A percentile compares a stretch with the other conserved stretches of the same genome.
Conservation (phyloP, 208 protist species). For the Endotrypanum monterogeii region DNA sequence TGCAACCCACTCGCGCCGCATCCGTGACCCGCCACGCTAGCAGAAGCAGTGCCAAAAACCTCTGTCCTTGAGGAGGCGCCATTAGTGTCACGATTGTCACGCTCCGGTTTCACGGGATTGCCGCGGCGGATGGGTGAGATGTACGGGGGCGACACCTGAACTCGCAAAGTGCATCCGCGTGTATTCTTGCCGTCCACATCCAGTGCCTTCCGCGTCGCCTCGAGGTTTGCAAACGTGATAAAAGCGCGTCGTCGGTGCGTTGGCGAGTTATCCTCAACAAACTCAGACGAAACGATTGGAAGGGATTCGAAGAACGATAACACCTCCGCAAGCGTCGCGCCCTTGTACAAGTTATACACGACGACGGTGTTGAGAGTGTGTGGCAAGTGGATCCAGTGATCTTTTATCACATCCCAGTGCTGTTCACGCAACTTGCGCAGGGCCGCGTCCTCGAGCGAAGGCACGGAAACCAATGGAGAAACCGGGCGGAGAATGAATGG, state of each 20-base stretch:
- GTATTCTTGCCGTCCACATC: conserved; percentile 83
- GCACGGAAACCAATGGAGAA: conserved; percentile 62
- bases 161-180: conserved; percentile 72
- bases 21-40: background rate
- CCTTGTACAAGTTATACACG: conserved; percentile 78
- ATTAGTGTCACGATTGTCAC: background rate
- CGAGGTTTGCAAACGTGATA: conserved; percentile 64
- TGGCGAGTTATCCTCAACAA: conserved; percentile 77
- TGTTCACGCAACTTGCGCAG: conserved; percentile 74
- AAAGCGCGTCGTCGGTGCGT: conserved; percentile 63
- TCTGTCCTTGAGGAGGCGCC: background rate
- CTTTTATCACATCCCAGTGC: conserved; percentile 69
- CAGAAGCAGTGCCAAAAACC: background rate
- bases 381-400: conserved; percentile 76
- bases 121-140: conserved; percentile 64
- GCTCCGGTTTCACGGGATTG: conserved; percentile 34
- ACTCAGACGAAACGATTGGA: conserved; percentile 32
- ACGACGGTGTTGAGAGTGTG: conserved; percentile 72
- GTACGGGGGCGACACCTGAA: conserved; percentile 86
- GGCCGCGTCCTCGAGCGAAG: conserved; percentile 75
- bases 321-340: conserved; percentile 62
- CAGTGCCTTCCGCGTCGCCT: conserved; percentile 54
- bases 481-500: conserved; percentile 83
- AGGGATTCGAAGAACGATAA: conserved; percentile 53
- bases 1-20: background rate